Conservation (phyloP, 75 land plant genomes). For the Pinus tabuliformis region DNA sequence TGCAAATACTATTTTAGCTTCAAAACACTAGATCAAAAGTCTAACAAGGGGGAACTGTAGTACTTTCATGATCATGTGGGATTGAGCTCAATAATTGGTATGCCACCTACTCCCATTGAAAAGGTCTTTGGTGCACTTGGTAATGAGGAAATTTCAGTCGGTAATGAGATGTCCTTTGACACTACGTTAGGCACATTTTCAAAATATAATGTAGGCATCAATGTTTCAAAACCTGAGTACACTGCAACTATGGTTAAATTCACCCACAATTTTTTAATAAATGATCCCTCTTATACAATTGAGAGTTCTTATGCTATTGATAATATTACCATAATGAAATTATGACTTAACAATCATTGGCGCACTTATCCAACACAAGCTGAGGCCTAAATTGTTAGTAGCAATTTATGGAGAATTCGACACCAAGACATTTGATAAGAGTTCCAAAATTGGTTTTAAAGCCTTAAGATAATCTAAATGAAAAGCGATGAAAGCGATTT, state of each 20-base stretch:
- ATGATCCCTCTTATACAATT: slow-evolving; percentile 86
- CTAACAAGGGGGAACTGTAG: slow-evolving; percentile 86
- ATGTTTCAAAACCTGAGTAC: slow-evolving; percentile 52
- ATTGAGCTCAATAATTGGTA: slow-evolving; percentile 42
- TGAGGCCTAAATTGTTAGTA: slow-evolving; percentile 72
- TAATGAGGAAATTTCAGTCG: slow-evolving; percentile 58
- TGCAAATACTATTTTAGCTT: slow-evolving; percentile 55
- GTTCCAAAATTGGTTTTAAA: slow-evolving; percentile 85
- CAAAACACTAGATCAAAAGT: slow-evolving; percentile 77
- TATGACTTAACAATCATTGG: slow-evolving; percentile 83
- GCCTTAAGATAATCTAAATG: slow-evolving; percentile 42
- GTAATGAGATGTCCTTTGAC: slow-evolving; percentile 83
- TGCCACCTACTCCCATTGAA: slow-evolving; percentile 57
- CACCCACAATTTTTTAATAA: slow-evolving; percentile 62
- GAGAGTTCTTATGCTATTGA: slow-evolving; percentile 71
- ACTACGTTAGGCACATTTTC: slow-evolving; percentile 56
- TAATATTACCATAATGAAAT: slow-evolving; percentile 61
- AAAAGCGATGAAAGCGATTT: too few species aligned
- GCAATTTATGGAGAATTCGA: slow-evolving; percentile 87
- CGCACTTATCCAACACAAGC: slow-evolving; percentile 84
- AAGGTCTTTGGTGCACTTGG: slow-evolving; percentile 73
- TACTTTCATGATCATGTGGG: slow-evolving; percentile 77
- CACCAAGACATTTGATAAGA: slow-evolving; percentile 81
- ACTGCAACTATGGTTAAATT: slow-evolving; percentile 49
- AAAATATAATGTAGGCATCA: slow-evolving; percentile 79